Evolutionary conservation across 495 filamentous ascomycete species (phyloP), one percentile per base, ranked within the genome.

Genomic region (Penicillium steckii): DNA sequence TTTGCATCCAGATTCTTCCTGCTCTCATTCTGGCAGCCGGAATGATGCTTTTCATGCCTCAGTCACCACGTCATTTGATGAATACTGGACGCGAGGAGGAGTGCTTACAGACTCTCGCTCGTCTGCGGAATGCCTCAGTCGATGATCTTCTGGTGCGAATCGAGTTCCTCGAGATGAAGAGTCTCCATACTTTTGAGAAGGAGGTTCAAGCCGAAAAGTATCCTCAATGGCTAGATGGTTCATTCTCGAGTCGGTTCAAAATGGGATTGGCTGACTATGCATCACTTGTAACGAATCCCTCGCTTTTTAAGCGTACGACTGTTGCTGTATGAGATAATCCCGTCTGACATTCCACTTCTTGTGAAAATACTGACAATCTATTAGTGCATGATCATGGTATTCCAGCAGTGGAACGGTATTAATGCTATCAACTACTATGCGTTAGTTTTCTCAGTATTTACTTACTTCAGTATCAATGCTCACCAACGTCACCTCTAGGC

Each of bases 111-210:
- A 82, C 87, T 1, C 75, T 92, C 12, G 79, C 89, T 3, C 75
- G 49, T 30, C 82, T 94, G 8, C 84, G 89, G 15, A 75, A 70
- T 17, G 52, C 68, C 19, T 80, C 87, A 53, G 44, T 46, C 1
- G 64, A 67, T 22, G 78, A 89, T 59, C 78, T 88, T 48, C 79
- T 90, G 1, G 83, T 93, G 50, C 83, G 86, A 61, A 78, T 91
- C 18, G 89, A 91, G 61, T 89, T 84, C 68, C 76, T 88, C 35
- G 89, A 92, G 63, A 91, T 93, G 66, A 86, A 87, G 67, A 85
- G 87, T 0, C 81, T 89, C 59, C 81, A 82, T 3, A 69, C 83
- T 15, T 92, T 91, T 55, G 88, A 91, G 70, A 85, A 87, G 64
- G 81, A 87, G 41, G 85, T 79, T 6, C 71, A 85, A 3, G 80